Evolutionary conservation across 495 filamentous ascomycete genomes (phyloP), one percentile per base, ranked within the genome.

Genomic region (Annulohypoxylon bovei): DNA sequence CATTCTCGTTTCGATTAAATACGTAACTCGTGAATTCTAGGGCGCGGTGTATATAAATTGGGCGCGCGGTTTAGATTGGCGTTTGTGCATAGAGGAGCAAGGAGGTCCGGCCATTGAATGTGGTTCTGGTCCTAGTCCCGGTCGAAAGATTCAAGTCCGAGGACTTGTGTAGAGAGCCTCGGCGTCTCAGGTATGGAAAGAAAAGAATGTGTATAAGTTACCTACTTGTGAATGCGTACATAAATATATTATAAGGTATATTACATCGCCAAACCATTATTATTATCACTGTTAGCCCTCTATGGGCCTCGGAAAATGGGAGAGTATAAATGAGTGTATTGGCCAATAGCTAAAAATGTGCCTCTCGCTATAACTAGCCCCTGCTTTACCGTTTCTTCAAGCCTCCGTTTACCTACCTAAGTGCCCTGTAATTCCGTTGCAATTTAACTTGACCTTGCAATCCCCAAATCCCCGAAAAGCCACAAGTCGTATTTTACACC

Each of bases 31-130:
- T 12, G 33, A 23, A 11, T 18, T 8, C n/a, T 23, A 12, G 6
- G 42, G 4, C 12, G 28, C 6, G 28, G 54, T 67, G 23, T 72
- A 52, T n/a, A 52, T 16, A 33, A n/a, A 40, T 25, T 47, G 20
- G 40, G 49, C 52, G 37, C 44, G 40, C 53, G 30, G 57, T 20
- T 20, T 60, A 67, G 54, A 64, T 33, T 6, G 69, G 69, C 60
- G 47, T 63, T 59, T 46, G 30, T 60, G 22, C 33, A 30, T 27
- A 67, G 57, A 30, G 56, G 47, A 32, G 8, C 3, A 20, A 23
- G 28, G 40, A 27, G 12, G 20, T 22, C 7, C 28, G 1, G 8
- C 8, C 5, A 49, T 22, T 27, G 25, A 25, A 23, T 11, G 16
- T 18, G 22, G 35, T 39, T 32, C n/a, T 22, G 25, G 30, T 57